These are phyloP conservation scores for Orobanche coerulescens DNA, from an alignment of 257 asterid genomes.

Conservation along the genomic window DNA sequence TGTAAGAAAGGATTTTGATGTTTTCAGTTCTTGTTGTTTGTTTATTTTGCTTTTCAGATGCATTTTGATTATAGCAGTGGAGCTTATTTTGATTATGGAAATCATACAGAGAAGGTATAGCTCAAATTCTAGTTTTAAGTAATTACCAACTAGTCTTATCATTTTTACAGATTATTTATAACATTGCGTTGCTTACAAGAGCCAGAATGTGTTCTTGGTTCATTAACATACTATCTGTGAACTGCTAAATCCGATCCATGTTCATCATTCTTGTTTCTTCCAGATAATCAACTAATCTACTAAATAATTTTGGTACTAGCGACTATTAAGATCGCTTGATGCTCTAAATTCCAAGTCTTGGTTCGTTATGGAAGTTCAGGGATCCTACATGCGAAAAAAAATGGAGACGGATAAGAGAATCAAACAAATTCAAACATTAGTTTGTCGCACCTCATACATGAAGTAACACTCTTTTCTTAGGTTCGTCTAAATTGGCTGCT, in stretches of 20 bases:
- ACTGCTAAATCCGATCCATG: neutral
- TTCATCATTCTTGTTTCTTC: neutral
- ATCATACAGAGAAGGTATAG: constrained; percentile 84
- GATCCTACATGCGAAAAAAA: neutral
- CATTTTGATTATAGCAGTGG: constrained; percentile 64
- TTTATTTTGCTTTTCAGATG: constrained; percentile 46
- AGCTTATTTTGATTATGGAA: constrained; percentile 91
- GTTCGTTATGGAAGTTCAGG: neutral
- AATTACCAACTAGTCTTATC: constrained; percentile 7
- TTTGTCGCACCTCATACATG: constrained; percentile 1
- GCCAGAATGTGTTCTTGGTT: constrained; percentile 4
- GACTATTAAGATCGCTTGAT: neutral
- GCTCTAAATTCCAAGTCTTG: neutral
- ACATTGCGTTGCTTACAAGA: neutral
- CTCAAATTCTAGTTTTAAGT: constrained; percentile 14
- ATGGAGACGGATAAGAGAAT: neutral
- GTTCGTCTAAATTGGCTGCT: constrained; percentile 69
- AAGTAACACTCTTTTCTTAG: constrained; percentile 31
- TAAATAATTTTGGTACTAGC: neutral
- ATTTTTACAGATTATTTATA: neutral
- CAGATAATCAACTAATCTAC: neutral
- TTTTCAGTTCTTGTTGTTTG: constrained; percentile 17
- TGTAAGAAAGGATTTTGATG: constrained; percentile 13
- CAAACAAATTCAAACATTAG: neutral
- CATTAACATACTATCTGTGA: neutral